Conservation (phyloP, 2,329 filamentous ascomycete genomes). For the Cadophora sp. region DNA sequence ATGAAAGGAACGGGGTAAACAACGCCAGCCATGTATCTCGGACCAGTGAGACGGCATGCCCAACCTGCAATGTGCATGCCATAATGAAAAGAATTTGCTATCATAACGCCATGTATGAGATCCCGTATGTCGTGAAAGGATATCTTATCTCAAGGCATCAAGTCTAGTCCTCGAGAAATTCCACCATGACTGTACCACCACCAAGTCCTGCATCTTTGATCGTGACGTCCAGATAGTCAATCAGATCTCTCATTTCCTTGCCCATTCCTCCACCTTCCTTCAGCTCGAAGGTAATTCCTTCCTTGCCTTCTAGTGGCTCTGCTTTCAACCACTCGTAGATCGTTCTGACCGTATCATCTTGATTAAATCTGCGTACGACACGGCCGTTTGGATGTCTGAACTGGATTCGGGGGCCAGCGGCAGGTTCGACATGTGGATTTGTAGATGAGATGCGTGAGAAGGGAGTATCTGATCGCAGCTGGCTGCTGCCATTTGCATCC, state of each 20-base stretch:
- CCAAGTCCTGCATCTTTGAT: slow-evolving; percentile 86
- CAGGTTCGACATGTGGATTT: slow-evolving; percentile 80
- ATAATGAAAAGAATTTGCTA: slow-evolving; percentile 21
- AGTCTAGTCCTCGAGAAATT: slow-evolving; percentile 68
- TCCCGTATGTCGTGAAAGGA: slow-evolving; percentile 11
- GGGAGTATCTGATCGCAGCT: slow-evolving; percentile 46
- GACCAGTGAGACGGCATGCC: slow-evolving; percentile 8
- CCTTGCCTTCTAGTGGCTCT: slow-evolving; percentile 80
- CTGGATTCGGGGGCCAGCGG: slow-evolving; percentile 79
- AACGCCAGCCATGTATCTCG: slow-evolving; percentile 21
- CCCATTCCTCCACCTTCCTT: slow-evolving; percentile 71
- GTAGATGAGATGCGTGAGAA: slow-evolving; percentile 77
- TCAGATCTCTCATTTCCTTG: slow-evolving; percentile 68
- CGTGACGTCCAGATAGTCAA: slow-evolving; percentile 74
- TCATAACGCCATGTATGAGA: slow-evolving; percentile 20
- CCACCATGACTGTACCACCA: slow-evolving; percentile 94
- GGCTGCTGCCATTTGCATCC: slow-evolving; percentile 42
- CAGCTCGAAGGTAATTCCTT: slow-evolving; percentile 82
- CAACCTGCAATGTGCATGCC: slow-evolving; percentile 3
- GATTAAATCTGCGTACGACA: slow-evolving; percentile 83
- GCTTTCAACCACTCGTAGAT: slow-evolving; percentile 98
- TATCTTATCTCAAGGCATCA: neutral
- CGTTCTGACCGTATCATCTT: slow-evolving; percentile 77
- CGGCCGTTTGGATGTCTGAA: slow-evolving; percentile 87
- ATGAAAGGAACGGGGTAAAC: slow-evolving; percentile 10